Percentiles rank a stretch among this genome's conserved stretches.
These are phyloP conservation scores for Hanseniaspora pseudoguilliermondii DNA, from an alignment of 805 yeast species.

Conservation along the genomic window DNA sequence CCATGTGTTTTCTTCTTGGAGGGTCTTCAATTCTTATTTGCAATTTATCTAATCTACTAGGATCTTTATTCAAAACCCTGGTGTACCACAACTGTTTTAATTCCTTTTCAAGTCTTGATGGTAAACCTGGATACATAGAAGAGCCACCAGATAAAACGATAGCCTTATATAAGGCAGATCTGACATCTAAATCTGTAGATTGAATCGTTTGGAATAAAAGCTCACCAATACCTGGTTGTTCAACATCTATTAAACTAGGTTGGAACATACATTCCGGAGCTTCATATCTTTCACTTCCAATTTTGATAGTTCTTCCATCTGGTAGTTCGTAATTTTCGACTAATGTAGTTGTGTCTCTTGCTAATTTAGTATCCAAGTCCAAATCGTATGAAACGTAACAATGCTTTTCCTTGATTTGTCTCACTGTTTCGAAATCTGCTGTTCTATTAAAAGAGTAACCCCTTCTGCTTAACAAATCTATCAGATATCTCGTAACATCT, in stretches of 20 bases:
- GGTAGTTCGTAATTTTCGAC: slow-evolving; percentile 89
- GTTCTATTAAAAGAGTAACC: slow-evolving; percentile 97
- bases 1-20: slow-evolving; percentile 98
- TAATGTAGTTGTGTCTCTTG: slow-evolving; percentile 89
- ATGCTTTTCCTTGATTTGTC: slow-evolving; percentile 91
- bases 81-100: slow-evolving; percentile 93
- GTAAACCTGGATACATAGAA: slow-evolving; percentile 96
- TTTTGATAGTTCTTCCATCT: slow-evolving; percentile 86
- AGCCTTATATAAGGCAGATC: slow-evolving; percentile 78
- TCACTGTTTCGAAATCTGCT: slow-evolving; percentile 96
- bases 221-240: slow-evolving; percentile 95
- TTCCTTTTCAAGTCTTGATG: slow-evolving; percentile 89
- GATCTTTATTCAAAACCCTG: slow-evolving; percentile 73
- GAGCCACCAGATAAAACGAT: slow-evolving; percentile 96
- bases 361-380: slow-evolving; percentile 72
- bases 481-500: slow-evolving; percentile 92
- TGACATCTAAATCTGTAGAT: slow-evolving; percentile 85
- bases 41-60: slow-evolving; percentile 75
- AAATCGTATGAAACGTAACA: slow-evolving; percentile 93
- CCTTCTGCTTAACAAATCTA: slow-evolving; percentile 78
- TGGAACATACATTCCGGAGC: slow-evolving; percentile 96
- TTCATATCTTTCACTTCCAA: slow-evolving; percentile 90
- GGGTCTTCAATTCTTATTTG: slow-evolving; percentile 97
- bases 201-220: slow-evolving; percentile 82
- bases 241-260: slow-evolving; percentile 87